Evolutionary conservation across 2,329 filamentous ascomycete genomes (phyloP).

Genomic region (Aspergillus amoenus): DNA sequence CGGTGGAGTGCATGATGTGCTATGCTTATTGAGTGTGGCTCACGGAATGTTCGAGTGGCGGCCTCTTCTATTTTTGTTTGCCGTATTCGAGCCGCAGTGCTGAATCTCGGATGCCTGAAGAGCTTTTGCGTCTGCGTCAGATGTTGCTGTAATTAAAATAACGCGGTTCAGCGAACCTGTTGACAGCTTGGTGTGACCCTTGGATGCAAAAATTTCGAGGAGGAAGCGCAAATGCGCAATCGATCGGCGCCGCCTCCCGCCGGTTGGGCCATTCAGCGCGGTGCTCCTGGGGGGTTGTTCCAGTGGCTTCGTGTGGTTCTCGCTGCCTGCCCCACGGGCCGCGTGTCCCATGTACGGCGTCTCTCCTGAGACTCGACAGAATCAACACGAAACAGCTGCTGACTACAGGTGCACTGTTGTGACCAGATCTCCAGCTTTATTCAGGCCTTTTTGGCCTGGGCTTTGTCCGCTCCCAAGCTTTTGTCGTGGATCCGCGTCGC

Average conservation of each 20-base stretch:
- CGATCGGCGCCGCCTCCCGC: slow-evolving; percentile 21
- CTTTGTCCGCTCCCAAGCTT: background rate
- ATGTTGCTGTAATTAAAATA: background rate
- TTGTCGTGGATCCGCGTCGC: background rate
- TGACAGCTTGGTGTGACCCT: slow-evolving; percentile 5
- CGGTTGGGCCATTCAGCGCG: slow-evolving; percentile 17
- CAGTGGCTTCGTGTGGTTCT: background rate
- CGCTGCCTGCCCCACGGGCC: slow-evolving; percentile 22
- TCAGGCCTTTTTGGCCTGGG: background rate
- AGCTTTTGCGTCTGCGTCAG: background rate
- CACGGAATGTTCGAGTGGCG: slow-evolving; percentile 11
- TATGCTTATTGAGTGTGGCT: background rate
- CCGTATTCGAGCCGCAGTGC: background rate
- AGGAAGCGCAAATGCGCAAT: background rate
- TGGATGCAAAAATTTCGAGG: slow-evolving; percentile 1
- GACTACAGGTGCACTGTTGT: background rate
- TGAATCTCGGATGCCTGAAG: background rate
- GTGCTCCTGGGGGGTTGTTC: background rate
- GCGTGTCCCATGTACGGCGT: slow-evolving; percentile 21
- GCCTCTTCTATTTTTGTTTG: slow-evolving; percentile 4
- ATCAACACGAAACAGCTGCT: slow-evolving; percentile 1
- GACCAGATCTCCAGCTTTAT: background rate
- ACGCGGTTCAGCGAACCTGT: background rate
- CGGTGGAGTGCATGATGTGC: background rate
- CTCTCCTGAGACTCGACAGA: slow-evolving; percentile 8